Evolutionary conservation across 225 moss, liverwort and hornwort genomes (phyloP), one percentile per base, ranked within the genome.

Genomic region (Marchantia paleacea): DNA sequence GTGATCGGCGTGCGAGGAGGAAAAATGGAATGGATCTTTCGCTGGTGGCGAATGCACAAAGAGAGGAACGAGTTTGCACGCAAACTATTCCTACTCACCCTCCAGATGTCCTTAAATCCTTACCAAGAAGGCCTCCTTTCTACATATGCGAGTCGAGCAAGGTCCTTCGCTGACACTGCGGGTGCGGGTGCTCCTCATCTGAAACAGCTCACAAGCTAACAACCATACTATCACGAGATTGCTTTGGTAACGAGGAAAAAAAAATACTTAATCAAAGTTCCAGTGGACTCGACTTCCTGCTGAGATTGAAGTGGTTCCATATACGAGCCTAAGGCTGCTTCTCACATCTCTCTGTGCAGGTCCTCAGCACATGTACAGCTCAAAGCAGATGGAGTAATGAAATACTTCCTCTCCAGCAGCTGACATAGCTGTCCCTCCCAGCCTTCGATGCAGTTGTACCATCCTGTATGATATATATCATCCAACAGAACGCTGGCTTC

Each of bases 341-440:
- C 75, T 76, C 39, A 18, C 28, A 22, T 60, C 19, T 47, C 75
- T 60, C 54, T 60, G 30, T 76, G 58, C 75, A 76, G 75, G 75
- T 58, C 28, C 29, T 57, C 55, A 26, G 73, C 51, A 52, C n/a
- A 39, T 39, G 5, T 39, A 39, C 39, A 54, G 52, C 53, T 73
- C 25, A 28, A 52, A 57, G 20, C 50, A n/a, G 72, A 72, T 52
- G 51, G 39, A 39, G 39, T 39, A 39, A 39, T 2, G 47, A 22
- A 10, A 51, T 62, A 70, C 10, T 28, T 26, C 7, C 15, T 31
- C 51, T 50, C 39, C 39, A 10, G 12, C 12, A 52, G 51, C 51
- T 51, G 50, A 71, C 49, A 19, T 72, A 72, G 48, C n/a, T 72
- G n/a, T 51, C 10, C 22, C 51, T 51, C 22, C 50, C 51, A 52